Evolutionary conservation across 257 asterid species (phyloP).

Genomic region (Solanum virginianum): DNA sequence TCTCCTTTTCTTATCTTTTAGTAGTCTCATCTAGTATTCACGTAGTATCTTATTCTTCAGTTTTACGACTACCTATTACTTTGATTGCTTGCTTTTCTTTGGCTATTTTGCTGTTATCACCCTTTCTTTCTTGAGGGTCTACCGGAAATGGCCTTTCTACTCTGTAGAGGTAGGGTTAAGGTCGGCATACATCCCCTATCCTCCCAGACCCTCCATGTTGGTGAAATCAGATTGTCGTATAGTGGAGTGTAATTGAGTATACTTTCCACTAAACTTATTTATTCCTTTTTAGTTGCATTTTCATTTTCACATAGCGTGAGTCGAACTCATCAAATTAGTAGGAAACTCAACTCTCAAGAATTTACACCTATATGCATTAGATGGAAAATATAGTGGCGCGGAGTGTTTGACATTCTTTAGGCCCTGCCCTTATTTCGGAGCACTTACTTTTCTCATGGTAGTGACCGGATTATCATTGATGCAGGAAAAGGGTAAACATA

Average conservation of each 20-base stretch:
- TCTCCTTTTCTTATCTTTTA: background rate
- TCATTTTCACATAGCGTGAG: background rate
- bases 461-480: background rate
- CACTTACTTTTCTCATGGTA: background rate
- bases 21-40: no score
- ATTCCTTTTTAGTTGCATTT: background rate
- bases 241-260: background rate
- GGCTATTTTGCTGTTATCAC: background rate
- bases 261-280: background rate
- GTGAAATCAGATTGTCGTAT: background rate
- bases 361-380: background rate
- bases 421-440: background rate
- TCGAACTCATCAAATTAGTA: background rate
- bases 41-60: background rate
- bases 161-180: background rate
- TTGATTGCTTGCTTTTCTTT: background rate
- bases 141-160: background rate
- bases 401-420: background rate
- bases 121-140: background rate
- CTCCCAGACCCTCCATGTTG: background rate
- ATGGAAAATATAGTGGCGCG: background rate
- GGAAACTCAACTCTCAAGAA: background rate
- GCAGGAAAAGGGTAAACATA: constrained; percentile 75
- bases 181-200: background rate
- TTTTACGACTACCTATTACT: background rate